Conservation (phyloP, 1,284 basidiomycete genomes). For the Anthracocystis walkeri region DNA sequence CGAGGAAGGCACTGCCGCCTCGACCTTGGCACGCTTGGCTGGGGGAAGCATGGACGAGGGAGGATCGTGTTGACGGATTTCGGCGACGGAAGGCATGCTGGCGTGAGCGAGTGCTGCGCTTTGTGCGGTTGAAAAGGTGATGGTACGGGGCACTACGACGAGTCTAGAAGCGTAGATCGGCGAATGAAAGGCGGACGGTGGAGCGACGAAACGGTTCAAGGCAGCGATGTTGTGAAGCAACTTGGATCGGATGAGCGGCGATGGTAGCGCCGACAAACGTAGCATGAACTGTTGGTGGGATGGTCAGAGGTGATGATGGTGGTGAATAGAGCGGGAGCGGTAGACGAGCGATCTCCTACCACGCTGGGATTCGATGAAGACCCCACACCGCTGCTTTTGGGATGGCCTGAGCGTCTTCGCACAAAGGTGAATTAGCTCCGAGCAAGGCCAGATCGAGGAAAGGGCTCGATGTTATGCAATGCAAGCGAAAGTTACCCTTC, state of each 20-base stretch:
- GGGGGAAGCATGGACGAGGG: constrained; percentile 37
- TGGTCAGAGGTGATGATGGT: neutral
- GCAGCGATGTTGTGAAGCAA: neutral
- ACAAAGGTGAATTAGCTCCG: constrained; percentile 21
- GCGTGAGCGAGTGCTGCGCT: constrained; percentile 9
- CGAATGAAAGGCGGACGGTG: neutral
- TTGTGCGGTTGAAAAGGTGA: neutral
- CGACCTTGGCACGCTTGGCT: constrained; percentile 45
- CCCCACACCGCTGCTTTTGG: neutral
- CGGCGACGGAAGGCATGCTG: constrained; percentile 53
- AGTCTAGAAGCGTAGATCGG: neutral
- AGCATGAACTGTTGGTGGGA: constrained; percentile 29
- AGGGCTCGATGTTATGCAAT: no score
- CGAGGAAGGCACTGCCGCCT: constrained; percentile 4
- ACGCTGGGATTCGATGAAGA: neutral
- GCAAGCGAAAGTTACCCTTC: no score
- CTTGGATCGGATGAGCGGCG: constrained; percentile 20
- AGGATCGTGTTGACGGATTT: constrained; percentile 27
- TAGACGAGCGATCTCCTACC: no score
- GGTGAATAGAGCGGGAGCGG: neutral
- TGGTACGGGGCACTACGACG: neutral
- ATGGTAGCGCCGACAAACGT: constrained; percentile 32
- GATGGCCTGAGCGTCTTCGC: constrained; percentile 18
- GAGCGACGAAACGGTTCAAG: neutral
- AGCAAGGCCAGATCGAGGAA: neutral